Evolutionary conservation across 2,329 filamentous ascomycete species (phyloP).

Genomic region (Chalaropsis thielavioides): DNA sequence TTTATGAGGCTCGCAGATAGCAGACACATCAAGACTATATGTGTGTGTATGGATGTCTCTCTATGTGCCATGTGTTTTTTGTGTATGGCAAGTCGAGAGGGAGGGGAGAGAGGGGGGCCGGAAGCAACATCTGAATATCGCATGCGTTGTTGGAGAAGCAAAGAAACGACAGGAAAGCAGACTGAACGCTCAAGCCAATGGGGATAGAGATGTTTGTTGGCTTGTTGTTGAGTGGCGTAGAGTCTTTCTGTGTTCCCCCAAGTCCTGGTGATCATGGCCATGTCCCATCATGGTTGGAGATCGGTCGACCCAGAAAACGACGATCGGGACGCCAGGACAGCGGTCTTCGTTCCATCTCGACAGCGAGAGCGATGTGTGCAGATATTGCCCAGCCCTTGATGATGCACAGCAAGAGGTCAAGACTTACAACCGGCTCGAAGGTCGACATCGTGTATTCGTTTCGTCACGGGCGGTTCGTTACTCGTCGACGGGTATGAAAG

Average conservation of each 20-base stretch:
- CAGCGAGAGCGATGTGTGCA: constrained; percentile 8
- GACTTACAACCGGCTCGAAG: constrained; percentile 58
- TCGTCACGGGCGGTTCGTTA: constrained; percentile 24
- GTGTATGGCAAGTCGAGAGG: not conserved
- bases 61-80: not conserved
- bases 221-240: not conserved
- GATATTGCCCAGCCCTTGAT: constrained; percentile 7
- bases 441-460: constrained; percentile 45
- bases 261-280: not conserved
- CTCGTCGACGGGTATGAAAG: constrained; percentile 23
- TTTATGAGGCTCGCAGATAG: not conserved
- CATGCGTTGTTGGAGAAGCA: not conserved
- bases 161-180: not conserved
- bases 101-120: not conserved
- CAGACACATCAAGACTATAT: not conserved
- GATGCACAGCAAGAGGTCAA: constrained; percentile 16
- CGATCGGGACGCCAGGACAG: not conserved
- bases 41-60: not conserved
- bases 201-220: not conserved
- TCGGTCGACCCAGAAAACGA: not conserved
- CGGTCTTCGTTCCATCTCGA: not conserved
- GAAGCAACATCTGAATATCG: constrained; percentile 7
- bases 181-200: not conserved
- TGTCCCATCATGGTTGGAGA: not conserved
- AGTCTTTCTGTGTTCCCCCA: not conserved